Evolutionary conservation across 164 flowering plant genomes (phyloP).

Genomic region (Magnolia kwangsiensis): DNA sequence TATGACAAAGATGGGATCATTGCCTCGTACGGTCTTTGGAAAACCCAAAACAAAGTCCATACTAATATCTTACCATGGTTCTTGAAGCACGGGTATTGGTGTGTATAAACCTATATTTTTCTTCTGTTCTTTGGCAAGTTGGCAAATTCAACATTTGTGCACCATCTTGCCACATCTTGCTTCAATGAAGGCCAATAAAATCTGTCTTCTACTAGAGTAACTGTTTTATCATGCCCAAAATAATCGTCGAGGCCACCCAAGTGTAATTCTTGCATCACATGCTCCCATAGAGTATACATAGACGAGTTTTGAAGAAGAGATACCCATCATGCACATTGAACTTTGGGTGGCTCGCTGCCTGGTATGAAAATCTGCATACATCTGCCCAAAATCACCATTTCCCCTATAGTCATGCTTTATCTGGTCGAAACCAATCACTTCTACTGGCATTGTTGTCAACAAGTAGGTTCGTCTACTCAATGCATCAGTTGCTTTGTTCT

Average conservation of each 20-base stretch:
- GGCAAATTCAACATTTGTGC: background rate
- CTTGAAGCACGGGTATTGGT: background rate
- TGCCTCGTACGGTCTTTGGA: background rate
- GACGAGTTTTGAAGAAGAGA: background rate
- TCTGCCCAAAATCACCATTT: background rate
- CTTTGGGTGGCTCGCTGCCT: background rate
- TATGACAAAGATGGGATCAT: background rate
- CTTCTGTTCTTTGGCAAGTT: background rate
- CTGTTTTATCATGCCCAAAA: background rate
- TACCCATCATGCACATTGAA: background rate
- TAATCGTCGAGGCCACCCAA: background rate
- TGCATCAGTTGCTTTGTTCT: background rate
- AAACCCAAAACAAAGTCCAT: background rate
- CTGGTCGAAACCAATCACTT: background rate
- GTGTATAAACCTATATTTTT: background rate
- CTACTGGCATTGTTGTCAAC: background rate
- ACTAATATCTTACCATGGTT: background rate
- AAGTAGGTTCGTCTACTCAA: background rate
- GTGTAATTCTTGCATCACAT: background rate
- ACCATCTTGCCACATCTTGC: background rate
- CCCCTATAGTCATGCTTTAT: background rate
- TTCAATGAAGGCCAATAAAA: background rate
- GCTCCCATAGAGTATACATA: background rate
- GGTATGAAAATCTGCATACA: too few relatives aligned
- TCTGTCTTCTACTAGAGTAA: background rate